phyloP scores from a whole-genome alignment of 305 asterid genomes.

The Solanum hybrid region DNA sequence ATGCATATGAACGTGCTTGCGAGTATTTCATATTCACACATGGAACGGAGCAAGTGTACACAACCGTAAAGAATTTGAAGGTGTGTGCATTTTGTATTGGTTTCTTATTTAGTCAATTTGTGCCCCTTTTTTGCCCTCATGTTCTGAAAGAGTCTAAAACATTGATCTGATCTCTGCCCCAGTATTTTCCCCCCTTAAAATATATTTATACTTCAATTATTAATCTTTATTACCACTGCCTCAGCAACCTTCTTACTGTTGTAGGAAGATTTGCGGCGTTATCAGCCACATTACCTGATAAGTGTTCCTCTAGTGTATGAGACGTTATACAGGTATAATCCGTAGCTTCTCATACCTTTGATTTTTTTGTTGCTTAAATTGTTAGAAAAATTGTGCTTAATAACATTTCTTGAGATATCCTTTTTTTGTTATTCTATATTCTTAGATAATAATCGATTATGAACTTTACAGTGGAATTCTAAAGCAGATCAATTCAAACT shows the following conservation, averaged over 20 bases:
- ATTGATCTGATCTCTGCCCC: neutral
- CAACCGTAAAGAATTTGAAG: constrained; percentile 64
- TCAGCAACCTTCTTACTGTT: constrained; percentile 9
- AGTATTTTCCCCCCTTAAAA: neutral
- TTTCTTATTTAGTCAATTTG: neutral
- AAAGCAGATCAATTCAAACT: constrained; percentile 68
- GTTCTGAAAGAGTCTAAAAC: neutral
- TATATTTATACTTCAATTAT: neutral
- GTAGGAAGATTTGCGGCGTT: constrained; percentile 81
- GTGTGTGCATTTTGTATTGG: constrained; percentile 16
- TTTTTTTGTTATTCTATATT: neutral
- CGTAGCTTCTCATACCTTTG: neutral
- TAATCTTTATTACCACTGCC: neutral
- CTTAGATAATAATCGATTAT: neutral
- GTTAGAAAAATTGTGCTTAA: neutral
- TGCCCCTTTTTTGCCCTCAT: neutral
- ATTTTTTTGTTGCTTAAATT: neutral
- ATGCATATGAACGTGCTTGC: constrained; percentile 87
- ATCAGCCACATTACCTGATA: constrained; percentile 77
- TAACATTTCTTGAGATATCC: neutral
- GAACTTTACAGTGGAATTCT: constrained; percentile 61
- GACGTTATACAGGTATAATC: constrained; percentile 69
- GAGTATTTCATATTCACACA: constrained; percentile 75
- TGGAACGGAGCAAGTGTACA: constrained; percentile 81
- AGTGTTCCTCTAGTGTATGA: constrained; percentile 91